phyloP scores from a whole-genome alignment of 2,329 filamentous ascomycete species.

The Dothiorella sarmentorum region DNA sequence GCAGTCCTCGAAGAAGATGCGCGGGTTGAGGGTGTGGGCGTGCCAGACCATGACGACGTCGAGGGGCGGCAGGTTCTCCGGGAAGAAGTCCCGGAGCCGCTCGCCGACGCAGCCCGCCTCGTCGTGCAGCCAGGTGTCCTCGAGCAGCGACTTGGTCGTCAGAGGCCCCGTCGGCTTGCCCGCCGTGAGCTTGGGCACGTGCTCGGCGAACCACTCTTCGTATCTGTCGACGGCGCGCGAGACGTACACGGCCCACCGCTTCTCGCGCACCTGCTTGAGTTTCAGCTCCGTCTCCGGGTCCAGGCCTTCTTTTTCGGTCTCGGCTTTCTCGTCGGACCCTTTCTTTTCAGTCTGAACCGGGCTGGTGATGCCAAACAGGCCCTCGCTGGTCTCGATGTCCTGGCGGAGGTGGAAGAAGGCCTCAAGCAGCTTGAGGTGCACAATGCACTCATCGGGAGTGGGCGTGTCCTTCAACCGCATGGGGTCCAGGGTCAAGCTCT shows the following conservation, averaged over 20 bases:
- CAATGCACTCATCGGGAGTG: conserved; percentile 53
- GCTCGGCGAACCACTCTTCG: conserved; percentile 58
- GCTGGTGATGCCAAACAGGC: conserved; percentile 58
- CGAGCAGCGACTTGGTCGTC: background rate
- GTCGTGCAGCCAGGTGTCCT: background rate
- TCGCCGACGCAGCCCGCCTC: background rate
- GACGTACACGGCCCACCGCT: conserved; percentile 70
- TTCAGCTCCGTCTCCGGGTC: background rate
- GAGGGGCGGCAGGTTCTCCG: conserved; percentile 28
- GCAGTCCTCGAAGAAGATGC: conserved; percentile 70
- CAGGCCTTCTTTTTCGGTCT: background rate
- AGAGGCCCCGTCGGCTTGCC: background rate
- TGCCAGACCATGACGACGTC: conserved; percentile 81
- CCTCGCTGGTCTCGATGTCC: conserved; percentile 62
- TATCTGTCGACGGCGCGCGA: conserved; percentile 67
- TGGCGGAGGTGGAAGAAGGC: conserved; percentile 66
- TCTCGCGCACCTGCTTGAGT: conserved; percentile 53
- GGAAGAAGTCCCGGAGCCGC: background rate
- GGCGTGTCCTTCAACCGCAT: background rate
- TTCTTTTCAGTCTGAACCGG: background rate
- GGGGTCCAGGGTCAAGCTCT: conserved; percentile 1
- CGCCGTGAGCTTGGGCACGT: background rate
- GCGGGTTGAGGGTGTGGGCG: conserved; percentile 72
- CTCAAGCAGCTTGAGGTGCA: conserved; percentile 70
- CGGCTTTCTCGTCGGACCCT: background rate